Evolutionary conservation across 2,329 filamentous ascomycete genomes (phyloP).

Genomic region (Aspergillus brasiliensis): DNA sequence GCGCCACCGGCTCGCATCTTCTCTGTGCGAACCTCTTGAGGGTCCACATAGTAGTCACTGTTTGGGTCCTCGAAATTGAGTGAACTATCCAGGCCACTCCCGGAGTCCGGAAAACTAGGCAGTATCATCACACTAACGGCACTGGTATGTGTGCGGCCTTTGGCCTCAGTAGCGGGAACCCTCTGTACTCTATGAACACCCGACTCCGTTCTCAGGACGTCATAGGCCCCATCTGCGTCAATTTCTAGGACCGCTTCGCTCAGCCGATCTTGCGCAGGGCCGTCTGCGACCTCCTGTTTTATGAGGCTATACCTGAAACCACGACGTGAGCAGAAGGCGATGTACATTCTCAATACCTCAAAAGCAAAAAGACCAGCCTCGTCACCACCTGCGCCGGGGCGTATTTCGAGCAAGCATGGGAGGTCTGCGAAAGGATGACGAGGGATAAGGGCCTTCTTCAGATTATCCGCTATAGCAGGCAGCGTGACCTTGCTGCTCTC

Average conservation of each 20-base stretch:
- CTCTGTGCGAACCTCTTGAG: conserved; percentile 78
- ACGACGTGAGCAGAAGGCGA: conserved; percentile 69
- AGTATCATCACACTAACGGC: conserved; percentile 91
- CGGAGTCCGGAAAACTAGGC: conserved; percentile 69
- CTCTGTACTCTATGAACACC: conserved; percentile 95
- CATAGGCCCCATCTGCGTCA: conserved; percentile 75
- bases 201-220: conserved; percentile 78
- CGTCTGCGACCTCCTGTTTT: conserved; percentile 78
- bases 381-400: conserved; percentile 86
- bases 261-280: conserved; percentile 66
- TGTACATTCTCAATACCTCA: conserved; percentile 88
- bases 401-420: conserved; percentile 87
- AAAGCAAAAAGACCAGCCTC: conserved; percentile 91
- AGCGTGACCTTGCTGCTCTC: conserved; percentile 65
- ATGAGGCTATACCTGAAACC: conserved; percentile 69
- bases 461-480: conserved; percentile 62
- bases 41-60: conserved; percentile 88
- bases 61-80: conserved; percentile 76
- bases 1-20: conserved; percentile 91
- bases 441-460: conserved; percentile 80
- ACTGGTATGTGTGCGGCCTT: conserved; percentile 89
- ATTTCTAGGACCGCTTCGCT: conserved; percentile 89
- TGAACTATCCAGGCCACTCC: conserved; percentile 53
- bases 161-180: conserved; percentile 85
- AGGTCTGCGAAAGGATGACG: conserved; percentile 86